Percentiles rank a stretch among this genome's conserved stretches.
phyloP scores from a whole-genome alignment of 1,284 basidiomycete species.

The Pascua sp. region DNA sequence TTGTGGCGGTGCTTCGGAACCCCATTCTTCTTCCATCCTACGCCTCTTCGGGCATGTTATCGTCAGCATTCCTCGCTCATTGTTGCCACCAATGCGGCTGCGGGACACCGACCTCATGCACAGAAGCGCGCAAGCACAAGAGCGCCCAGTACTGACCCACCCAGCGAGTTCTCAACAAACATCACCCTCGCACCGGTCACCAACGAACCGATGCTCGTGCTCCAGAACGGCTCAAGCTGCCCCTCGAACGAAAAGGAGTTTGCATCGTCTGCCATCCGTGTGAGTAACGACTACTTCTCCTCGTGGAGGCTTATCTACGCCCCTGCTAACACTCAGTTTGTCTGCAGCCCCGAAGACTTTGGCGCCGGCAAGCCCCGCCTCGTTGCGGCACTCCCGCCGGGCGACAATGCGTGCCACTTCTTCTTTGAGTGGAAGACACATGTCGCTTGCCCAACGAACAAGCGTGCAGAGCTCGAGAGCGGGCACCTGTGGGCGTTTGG shows the following conservation, averaged over 20 bases:
- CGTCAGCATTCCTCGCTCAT: too few species aligned
- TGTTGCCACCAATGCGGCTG: not conserved
- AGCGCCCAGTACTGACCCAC: not conserved
- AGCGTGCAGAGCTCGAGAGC: conserved; percentile 27
- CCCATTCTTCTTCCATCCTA: too few species aligned
- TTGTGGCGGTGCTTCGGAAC: too few species aligned
- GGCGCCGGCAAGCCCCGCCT: conserved; percentile 39
- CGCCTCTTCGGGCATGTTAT: too few species aligned
- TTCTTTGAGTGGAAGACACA: conserved; percentile 50
- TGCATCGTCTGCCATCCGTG: conserved; percentile 42
- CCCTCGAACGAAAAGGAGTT: conserved; percentile 27
- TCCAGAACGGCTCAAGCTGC: conserved; percentile 39
- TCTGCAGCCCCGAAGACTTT: conserved; percentile 42
- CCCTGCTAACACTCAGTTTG: conserved; percentile 30
- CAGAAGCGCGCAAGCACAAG: not conserved
- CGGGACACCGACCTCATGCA: conserved; percentile 3
- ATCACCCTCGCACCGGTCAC: conserved; percentile 36
- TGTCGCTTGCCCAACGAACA: conserved; percentile 45
- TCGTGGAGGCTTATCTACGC: not conserved
- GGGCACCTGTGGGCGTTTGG: conserved; percentile 32
- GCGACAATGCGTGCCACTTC: conserved; percentile 42
- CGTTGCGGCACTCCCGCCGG: conserved; percentile 40
- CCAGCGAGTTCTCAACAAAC: conserved; percentile 25
- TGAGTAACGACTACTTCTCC: conserved; percentile 13
- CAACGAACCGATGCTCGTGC: conserved; percentile 39